Evolutionary conservation across 345 rosid species (phyloP), one percentile per base, ranked within the genome.

Genomic region (Nephelium lappaceum): DNA sequence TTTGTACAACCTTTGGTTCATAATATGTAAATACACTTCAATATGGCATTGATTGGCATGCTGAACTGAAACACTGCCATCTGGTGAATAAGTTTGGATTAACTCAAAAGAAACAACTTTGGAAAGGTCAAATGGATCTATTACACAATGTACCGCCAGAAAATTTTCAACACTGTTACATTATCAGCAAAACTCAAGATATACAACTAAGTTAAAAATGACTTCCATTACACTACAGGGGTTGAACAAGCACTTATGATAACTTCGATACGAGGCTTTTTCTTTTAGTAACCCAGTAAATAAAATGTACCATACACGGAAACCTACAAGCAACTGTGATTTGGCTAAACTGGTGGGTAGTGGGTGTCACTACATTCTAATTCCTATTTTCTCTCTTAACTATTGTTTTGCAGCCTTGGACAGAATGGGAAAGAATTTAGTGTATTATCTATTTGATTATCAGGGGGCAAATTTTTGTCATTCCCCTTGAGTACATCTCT

Each of bases 401-500:
- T n/a, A 53, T 49, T 67, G 23, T 76, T 41, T 60, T 67, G 65
- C 38, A 15, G 65, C 72, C 51, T 38, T 11, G 27, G 12, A 51
- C 61, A 7, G 24, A 53, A 58, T 1, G 18, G 39, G 36, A 49
- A 12, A 11, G 14, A 11, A 64, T 62, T 39, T n/a, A 65, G 24
- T 47, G 67, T 47, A 72, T 6, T 45, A 66, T 8, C 45, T 66
- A 79, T 25, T 19, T 53, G 36, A 79, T 43, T 18, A 51, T 36
- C 25, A 5, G 76, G 42, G 53, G 27, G 45, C 18, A 61, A 69
- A 62, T 19, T 62, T 27, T 64, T 4, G 38, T 36, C 38, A 47
- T 71, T 71, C 71, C 24, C 81, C 76, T 49, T 36, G 49, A 53
- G 45, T 25, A 78, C 43, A 10, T 42, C 69, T 78, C 78, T 23